phyloP scores from a whole-genome alignment of 148 eudicot genomes.

The Rhododendron simsii region DNA sequence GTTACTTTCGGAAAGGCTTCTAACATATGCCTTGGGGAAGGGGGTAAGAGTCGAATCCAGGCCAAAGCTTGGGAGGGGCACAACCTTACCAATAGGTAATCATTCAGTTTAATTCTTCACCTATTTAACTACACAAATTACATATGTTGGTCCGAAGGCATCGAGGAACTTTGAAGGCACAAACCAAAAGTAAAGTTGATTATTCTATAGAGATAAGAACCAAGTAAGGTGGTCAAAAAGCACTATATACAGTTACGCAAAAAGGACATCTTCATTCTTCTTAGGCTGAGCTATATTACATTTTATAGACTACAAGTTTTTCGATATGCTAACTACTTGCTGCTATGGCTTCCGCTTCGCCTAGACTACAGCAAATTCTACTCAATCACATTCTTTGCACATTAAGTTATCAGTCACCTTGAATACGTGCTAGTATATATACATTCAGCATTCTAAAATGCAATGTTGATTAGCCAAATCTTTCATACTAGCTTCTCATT shows the following conservation, averaged over 20 bases:
- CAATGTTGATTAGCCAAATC: background rate
- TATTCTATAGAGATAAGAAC: background rate
- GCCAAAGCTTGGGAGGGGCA: background rate
- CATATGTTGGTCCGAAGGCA: background rate
- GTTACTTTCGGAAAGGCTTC: background rate
- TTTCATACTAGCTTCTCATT: background rate
- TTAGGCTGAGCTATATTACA: background rate
- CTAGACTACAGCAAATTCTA: background rate
- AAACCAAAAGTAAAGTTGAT: background rate
- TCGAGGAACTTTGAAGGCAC: background rate
- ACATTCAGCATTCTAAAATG: background rate
- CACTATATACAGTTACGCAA: background rate
- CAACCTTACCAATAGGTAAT: background rate
- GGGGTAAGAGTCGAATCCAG: background rate
- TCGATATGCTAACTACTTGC: background rate
- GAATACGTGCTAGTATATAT: background rate
- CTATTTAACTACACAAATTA: background rate
- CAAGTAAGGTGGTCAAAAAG: slow-evolving; percentile 3
- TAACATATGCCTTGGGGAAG: background rate
- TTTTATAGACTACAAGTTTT: background rate
- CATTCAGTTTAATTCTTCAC: background rate
- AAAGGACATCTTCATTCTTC: background rate
- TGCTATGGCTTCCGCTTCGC: background rate
- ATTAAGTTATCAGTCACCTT: background rate
- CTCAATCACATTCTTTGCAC: background rate